A percentile compares a stretch with the other conserved stretches of the same genome.
Conservation (phyloP, 768 basidiomycete genomes). For the Sporobolomyces pararoseus region DNA sequence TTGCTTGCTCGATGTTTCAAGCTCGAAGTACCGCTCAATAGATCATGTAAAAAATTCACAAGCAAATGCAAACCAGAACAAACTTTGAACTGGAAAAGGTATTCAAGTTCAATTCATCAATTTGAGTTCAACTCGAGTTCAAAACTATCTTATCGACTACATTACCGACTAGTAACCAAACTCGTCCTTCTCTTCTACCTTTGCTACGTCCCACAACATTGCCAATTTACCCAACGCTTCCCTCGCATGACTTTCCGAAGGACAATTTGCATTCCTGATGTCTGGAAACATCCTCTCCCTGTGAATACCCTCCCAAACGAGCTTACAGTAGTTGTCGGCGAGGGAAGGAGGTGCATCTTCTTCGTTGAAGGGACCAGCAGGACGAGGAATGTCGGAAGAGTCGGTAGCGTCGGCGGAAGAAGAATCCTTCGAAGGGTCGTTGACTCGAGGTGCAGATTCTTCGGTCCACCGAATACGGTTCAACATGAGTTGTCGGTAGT, state of each 20-base stretch:
- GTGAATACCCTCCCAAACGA: constrained; percentile 89
- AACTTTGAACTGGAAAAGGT: too few relatives aligned
- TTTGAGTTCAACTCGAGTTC: too few relatives aligned
- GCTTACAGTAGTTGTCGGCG: constrained; percentile 79
- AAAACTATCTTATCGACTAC: too few relatives aligned
- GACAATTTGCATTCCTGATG: constrained; percentile 47
- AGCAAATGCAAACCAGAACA: too few relatives aligned
- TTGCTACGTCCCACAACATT: constrained; percentile 91
- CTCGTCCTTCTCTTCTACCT: constrained; percentile 50
- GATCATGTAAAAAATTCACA: too few relatives aligned
- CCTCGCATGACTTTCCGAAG: constrained; percentile 69
- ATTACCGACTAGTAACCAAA: not conserved
- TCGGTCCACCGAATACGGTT: constrained; percentile 92
- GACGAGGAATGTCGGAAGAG: constrained; percentile 25
- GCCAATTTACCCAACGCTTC: constrained; percentile 81
- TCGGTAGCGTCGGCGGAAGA: not conserved
- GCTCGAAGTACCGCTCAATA: too few relatives aligned
- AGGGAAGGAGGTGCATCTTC: constrained; percentile 56
- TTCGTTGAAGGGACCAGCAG: constrained; percentile 26
- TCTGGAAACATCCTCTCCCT: constrained; percentile 68
- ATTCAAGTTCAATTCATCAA: too few relatives aligned
- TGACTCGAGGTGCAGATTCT: constrained; percentile 58
- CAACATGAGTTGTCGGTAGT: constrained; percentile 81
- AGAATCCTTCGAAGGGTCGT: constrained; percentile 4
- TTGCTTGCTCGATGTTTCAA: too few relatives aligned